Percentiles rank a stretch among this genome's conserved stretches.
These are phyloP conservation scores for Rugosomyces carneus DNA, from an alignment of 1,284 basidiomycete genomes.

Conservation along the genomic window DNA sequence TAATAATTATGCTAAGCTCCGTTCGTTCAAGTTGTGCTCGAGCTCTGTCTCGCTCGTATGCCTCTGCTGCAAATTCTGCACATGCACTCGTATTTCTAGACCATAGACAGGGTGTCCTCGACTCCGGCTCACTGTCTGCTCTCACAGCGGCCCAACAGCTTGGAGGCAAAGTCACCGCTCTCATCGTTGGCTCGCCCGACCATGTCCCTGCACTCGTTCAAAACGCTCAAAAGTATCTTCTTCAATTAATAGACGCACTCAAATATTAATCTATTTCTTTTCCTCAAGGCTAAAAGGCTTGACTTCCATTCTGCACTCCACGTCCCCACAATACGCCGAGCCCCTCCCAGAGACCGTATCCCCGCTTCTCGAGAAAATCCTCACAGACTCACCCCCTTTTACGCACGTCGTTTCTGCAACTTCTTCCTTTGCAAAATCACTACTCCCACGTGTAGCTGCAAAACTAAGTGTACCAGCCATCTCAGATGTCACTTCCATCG, in stretches of 20 bases:
- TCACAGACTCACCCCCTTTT: conserved; percentile 51
- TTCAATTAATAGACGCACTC: conserved; percentile 6
- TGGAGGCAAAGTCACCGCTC: conserved; percentile 83
- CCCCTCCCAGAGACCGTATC: conserved; percentile 46
- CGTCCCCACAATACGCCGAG: conserved; percentile 45
- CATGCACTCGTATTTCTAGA: conserved; percentile 21
- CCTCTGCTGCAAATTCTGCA: conserved; percentile 15
- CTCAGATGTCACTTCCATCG: conserved; percentile 85
- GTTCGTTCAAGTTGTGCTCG: conserved; percentile 13
- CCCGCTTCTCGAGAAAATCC: conserved; percentile 48
- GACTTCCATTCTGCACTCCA: conserved; percentile 42
- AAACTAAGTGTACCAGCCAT: conserved; percentile 81
- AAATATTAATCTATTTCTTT: conserved; percentile 4
- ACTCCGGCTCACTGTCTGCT: conserved; percentile 18
- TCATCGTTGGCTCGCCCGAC: conserved; percentile 74
- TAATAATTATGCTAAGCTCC: conserved; percentile 15
- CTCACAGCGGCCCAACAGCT: conserved; percentile 45
- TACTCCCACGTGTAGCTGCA: conserved; percentile 84
- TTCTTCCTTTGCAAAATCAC: conserved; percentile 55
- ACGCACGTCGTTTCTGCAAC: conserved; percentile 83
- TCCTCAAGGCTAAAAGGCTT: conserved; percentile 42
- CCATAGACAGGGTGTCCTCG: conserved; percentile 17
- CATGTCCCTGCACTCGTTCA: conserved; percentile 69
- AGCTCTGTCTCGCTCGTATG: conserved; percentile 18
- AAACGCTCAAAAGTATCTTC: conserved; percentile 71